phyloP scores from a whole-genome alignment of 768 basidiomycete genomes.

The Suillus clintonianus region DNA sequence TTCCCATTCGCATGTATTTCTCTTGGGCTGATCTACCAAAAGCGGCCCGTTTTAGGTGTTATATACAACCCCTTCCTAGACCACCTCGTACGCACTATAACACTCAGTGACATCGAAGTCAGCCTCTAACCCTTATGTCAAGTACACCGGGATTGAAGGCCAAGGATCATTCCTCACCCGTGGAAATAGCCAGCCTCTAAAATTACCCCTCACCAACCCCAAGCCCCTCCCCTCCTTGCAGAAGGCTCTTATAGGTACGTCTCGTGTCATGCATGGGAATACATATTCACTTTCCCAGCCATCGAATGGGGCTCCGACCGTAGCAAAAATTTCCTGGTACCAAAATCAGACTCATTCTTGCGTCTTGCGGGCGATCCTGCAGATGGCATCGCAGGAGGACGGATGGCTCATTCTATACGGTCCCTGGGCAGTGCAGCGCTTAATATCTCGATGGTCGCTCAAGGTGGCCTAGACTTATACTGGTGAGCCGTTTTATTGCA shows the following conservation, averaged over 20 bases:
- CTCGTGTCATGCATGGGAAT: not conserved
- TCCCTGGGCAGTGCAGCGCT: conserved; percentile 84
- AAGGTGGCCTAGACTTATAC: conserved; percentile 85
- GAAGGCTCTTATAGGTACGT: conserved; percentile 68
- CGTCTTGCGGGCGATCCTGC: conserved; percentile 73
- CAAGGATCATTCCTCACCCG: conserved; percentile 78
- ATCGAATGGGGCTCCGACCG: conserved; percentile 92
- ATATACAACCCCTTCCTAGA: conserved; percentile 93
- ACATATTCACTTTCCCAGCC: conserved; percentile 39
- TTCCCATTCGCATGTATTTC: conserved; percentile 92
- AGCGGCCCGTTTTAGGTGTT: conserved; percentile 84
- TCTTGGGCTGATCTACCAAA: conserved; percentile 83
- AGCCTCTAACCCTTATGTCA: not conserved
- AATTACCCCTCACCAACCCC: conserved; percentile 66
- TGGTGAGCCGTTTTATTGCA: conserved; percentile 51
- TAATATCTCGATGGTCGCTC: conserved; percentile 83
- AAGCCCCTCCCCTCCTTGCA: conserved; percentile 68
- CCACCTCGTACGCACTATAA: conserved; percentile 56
- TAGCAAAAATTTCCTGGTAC: conserved; percentile 46
- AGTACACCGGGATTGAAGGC: conserved; percentile 81
- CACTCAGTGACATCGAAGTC: not conserved
- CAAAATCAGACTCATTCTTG: conserved; percentile 69
- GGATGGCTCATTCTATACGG: conserved; percentile 84
- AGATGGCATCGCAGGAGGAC: conserved; percentile 61
- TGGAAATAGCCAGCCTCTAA: conserved; percentile 44